Conservation (phyloP, 192 early-diverging fungal genomes). For the Funneliformis geosporum region DNA sequence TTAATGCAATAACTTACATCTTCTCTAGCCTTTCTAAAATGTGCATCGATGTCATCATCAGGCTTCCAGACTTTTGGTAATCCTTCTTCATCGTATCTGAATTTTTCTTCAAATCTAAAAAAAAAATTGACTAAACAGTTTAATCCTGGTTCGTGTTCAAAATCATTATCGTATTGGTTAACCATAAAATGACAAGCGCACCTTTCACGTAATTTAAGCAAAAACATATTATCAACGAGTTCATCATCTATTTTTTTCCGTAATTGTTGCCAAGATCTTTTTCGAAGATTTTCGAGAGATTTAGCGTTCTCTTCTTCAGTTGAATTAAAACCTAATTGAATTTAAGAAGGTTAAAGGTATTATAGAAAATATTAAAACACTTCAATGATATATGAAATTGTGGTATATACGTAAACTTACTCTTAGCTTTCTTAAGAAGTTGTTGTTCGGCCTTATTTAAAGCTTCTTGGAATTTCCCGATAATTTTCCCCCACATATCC, state of each 20-base stretch:
- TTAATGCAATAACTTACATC: conserved; percentile 41
- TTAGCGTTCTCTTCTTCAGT: conserved; percentile 53
- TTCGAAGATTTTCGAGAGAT: conserved; percentile 56
- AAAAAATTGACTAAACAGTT: neutral
- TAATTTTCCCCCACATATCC: conserved; percentile 74
- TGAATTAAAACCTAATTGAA: conserved; percentile 49
- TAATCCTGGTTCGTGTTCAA: neutral
- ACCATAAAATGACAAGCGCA: conserved; percentile 13
- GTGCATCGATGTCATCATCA: conserved; percentile 90
- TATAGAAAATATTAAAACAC: neutral
- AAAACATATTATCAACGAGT: conserved; percentile 76
- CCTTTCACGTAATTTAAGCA: conserved; percentile 72
- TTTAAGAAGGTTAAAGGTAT: neutral
- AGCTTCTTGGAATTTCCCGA: conserved; percentile 59
- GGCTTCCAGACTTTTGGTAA: conserved; percentile 95
- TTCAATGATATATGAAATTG: neutral
- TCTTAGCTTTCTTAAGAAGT: conserved; percentile 54
- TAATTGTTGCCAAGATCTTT: conserved; percentile 75
- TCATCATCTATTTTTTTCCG: conserved; percentile 78
- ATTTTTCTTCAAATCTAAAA: conserved; percentile 80
- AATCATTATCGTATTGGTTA: neutral
- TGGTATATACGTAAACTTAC: conserved; percentile 32
- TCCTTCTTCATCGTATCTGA: conserved; percentile 92
- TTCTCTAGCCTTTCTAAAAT: conserved; percentile 75
- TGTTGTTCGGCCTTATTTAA: conserved; percentile 55